These are phyloP conservation scores for Inga laurina DNA, from an alignment of 306 rosid species.

Conservation along the genomic window DNA sequence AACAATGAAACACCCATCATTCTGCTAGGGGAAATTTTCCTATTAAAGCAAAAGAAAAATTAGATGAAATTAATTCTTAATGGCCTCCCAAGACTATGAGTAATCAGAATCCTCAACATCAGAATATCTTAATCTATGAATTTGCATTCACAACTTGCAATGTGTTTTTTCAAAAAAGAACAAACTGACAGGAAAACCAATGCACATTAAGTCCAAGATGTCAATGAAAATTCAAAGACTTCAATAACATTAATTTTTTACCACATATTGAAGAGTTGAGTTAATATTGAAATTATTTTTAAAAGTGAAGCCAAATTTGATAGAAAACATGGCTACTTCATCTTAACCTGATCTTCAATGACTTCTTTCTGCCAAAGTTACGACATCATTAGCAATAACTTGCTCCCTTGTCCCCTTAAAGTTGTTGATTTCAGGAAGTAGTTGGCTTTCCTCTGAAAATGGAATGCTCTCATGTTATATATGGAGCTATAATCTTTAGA, in stretches of 20 bases:
- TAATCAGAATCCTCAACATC: neutral
- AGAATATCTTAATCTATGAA: neutral
- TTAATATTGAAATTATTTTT: no score
- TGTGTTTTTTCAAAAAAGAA: no score
- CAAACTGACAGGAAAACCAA: no score
- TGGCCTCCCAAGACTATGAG: neutral
- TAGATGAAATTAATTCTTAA: neutral
- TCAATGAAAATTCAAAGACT: no score
- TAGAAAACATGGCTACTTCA: neutral
- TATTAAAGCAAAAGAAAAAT: neutral
- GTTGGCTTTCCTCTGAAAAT: constrained; percentile 79
- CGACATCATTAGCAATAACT: constrained; percentile 63
- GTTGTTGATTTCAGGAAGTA: constrained; percentile 89
- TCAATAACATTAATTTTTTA: no score
- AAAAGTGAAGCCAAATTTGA: no score
- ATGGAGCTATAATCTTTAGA: no score
- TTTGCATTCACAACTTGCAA: no score
- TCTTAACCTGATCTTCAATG: constrained; percentile 86
- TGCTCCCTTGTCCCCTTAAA: constrained; percentile 84
- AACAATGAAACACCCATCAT: neutral
- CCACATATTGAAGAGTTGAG: no score
- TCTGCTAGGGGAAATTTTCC: neutral
- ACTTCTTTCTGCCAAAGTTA: constrained; percentile 60
- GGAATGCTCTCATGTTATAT: constrained; percentile 96
- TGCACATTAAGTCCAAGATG: no score